Conservation (phyloP, 371 early-diverging fungal genomes). For the Choanephora cucurbitarum region DNA sequence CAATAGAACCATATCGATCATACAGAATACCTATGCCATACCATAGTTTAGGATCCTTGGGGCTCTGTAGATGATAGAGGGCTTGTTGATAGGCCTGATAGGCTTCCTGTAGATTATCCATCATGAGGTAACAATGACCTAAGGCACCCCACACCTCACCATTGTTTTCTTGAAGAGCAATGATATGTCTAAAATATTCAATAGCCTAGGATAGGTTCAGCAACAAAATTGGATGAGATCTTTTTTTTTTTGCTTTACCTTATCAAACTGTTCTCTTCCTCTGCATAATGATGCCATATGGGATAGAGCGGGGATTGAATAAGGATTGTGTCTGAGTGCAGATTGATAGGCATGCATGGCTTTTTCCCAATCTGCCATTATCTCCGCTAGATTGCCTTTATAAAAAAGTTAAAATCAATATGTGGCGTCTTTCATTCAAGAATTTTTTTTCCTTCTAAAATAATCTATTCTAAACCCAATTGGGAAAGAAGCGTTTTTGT, state of each 20-base stretch:
- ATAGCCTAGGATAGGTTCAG: too few species aligned
- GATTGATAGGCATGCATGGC: slow-evolving; percentile 84
- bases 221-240: too few species aligned
- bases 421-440: slow-evolving; percentile 18
- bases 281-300: slow-evolving; percentile 72
- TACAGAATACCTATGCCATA: slow-evolving; percentile 98
- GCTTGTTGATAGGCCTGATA: slow-evolving; percentile 55
- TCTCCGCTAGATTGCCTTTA: slow-evolving; percentile 71
- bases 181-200: slow-evolving; percentile 84
- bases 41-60: slow-evolving; percentile 98
- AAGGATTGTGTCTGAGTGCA: slow-evolving; percentile 89
- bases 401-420: slow-evolving; percentile 4
- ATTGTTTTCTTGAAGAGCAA: slow-evolving; percentile 75
- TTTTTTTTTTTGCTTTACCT: slow-evolving; percentile 32
- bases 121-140: slow-evolving; percentile 93
- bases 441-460: neutral
- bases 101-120: slow-evolving; percentile 91
- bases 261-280: slow-evolving; percentile 63
- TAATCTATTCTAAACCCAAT: slow-evolving; percentile 8
- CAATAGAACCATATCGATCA: slow-evolving; percentile 94
- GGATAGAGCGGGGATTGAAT: slow-evolving; percentile 78
- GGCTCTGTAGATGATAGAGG: slow-evolving; percentile 71
- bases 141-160: slow-evolving; percentile 93
- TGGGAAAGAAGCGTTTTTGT: slow-evolving; percentile 3
- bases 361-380: slow-evolving; percentile 75